phyloP scores from a whole-genome alignment of 176 grass and related monocot species.

The Carex parvula region DNA sequence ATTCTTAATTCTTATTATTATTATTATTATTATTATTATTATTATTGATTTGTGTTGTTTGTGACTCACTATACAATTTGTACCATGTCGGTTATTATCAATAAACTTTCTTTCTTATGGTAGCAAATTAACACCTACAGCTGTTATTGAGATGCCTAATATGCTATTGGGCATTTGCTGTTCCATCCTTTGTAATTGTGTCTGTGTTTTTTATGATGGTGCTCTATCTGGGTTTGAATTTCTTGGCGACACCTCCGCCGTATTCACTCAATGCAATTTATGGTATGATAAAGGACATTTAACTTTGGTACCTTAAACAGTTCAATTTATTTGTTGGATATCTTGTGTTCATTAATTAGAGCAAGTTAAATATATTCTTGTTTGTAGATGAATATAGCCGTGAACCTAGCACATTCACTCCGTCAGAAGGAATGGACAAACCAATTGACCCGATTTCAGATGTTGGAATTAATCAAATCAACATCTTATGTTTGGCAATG shows the following conservation, averaged over 20 bases:
- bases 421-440: constrained; percentile 16
- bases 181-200: constrained; percentile 38
- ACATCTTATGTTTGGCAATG: no score
- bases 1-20: no score
- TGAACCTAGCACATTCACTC: constrained; percentile 17
- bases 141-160: no score
- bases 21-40: no score
- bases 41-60: no score
- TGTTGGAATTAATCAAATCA: constrained; percentile 20
- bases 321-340: neutral
- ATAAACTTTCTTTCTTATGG: no score
- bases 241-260: constrained; percentile 33
- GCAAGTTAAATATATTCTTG: neutral
- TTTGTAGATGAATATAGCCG: constrained; percentile 50
- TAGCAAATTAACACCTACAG: no score
- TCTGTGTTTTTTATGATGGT: constrained; percentile 32
- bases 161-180: no score
- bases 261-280: constrained; percentile 40
- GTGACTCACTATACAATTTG: no score
- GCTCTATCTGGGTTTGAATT: constrained; percentile 47
- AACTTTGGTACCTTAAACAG: neutral
- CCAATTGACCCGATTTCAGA: constrained; percentile 47
- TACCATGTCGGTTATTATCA: no score
- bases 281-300: constrained; percentile 28
- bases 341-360: neutral